Base-by-base conservation (phyloP, 352 stramenopile species). In the Phytophthora aleatoria region DNA sequence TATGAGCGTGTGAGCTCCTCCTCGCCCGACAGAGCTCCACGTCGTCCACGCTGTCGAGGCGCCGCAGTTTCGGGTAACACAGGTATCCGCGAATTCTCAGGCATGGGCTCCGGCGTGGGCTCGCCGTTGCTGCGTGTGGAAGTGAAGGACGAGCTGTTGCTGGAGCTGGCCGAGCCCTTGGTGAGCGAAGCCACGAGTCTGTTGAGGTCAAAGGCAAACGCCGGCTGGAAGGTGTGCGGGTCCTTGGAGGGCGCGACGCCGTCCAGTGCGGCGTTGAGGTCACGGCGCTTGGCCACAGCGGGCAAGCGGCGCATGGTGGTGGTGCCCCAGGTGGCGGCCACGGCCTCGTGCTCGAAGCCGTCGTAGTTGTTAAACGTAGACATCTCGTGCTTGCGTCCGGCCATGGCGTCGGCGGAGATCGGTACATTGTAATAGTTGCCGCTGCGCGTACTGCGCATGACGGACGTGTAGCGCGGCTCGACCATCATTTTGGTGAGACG, bases 391-490 rank as follows among this genome's bases (percentile, higher is more conserved):
- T 69, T 64, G 38, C 30, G 54, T 33, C 38, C 53, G 27, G 20
- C 44, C 50, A 65, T 11, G n/a, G 61, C 38, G 26, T 74, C 61
- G 16, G 73, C 51, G 12, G 71, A 61, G 44, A 83, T 62, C 11
- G 78, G 78, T 26, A 87, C 64, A 57, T 85, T 79, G 67, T 87
- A 87, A 56, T 83, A 87, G 45, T 87, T 87, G 57, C 73, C 76
- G 60, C 78, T 87, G 58, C 70, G 71, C 51, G 76, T 82, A 51
- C 76, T 79, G 68, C 78, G 78, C 74, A 87, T 70, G 39, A 87
- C 74, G 47, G 77, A 83, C 57, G 74, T 74, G 61, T 73, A 79
- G 33, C 63, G 63, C 33, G 62, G 36, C 33, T 87, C 78, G 58
- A 85, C 76, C 66, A 74, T 77, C 57, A 69, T 69, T n/a, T 57